Evolutionary conservation across 768 basidiomycete genomes (phyloP), one percentile per base, ranked within the genome.

Genomic region (Brasilioporus rufonigricans): DNA sequence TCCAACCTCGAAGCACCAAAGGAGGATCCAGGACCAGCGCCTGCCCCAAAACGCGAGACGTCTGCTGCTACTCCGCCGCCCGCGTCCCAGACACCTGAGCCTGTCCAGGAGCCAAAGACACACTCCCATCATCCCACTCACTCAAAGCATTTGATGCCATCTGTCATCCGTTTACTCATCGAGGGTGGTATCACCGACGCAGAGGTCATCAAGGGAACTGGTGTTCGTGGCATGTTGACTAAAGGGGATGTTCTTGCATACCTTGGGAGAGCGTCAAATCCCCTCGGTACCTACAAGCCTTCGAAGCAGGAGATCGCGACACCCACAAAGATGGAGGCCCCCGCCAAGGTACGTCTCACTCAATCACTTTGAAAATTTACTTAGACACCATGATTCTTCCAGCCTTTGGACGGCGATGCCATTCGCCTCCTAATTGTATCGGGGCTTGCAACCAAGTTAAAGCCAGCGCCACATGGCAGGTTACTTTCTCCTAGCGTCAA

Each of bases 221-320:
- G 96, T 46, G 77, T 91, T 49, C 81, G 90, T 35, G 96, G 97
- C 14, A 95, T 94, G 88, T 71, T 98, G 56, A 98, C 95, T 45
- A 98, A 98, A 71, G 97, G 97, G 12, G 96, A 99, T 66, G 87
- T 98, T 1, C 79, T 99, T 27, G 76, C 91, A 3, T 86, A 84
- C 72, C 77, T 97, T 6, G 96, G 96, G 19, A 86, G 86, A 71
- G 89, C 93, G 19, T 86, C 86, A 12, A 77, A 79, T 33, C 90
- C 93, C 1, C 76, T 79, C 19, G 93, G 92, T 35, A 89, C 89
- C 3, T 90, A 78, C 73, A 87, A 86, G 67, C 77, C 77, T 60
- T 59, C 73, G 14, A 61, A 62, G 40, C 62, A 63, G 43, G 63
- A 69, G 44, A 47, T 61, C 74, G 56, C 61, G 55, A 13, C 44